Percentiles rank a stretch among this genome's conserved stretches.
phyloP scores from a whole-genome alignment of 2,329 filamentous ascomycete genomes.

The Talaromyces rugulosus region DNA sequence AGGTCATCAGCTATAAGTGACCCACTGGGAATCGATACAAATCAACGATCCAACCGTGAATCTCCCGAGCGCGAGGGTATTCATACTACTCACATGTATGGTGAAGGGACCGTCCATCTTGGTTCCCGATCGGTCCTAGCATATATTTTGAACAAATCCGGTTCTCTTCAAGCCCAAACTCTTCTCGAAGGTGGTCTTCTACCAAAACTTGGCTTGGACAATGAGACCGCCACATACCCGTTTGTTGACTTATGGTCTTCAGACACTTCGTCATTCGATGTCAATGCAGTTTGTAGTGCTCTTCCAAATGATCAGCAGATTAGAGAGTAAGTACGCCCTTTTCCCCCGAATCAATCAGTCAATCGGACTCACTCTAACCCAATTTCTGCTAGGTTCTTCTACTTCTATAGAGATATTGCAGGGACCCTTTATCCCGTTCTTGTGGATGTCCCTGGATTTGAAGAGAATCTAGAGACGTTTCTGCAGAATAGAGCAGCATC shows the following conservation, averaged over 20 bases:
- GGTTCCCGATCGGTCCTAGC: constrained; percentile 60
- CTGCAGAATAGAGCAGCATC: constrained; percentile 48
- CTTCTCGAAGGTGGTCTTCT: constrained; percentile 59
- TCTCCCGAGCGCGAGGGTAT: constrained; percentile 51
- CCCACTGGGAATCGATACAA: constrained; percentile 21
- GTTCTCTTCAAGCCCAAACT: constrained; percentile 47
- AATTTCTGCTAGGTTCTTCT: constrained; percentile 45
- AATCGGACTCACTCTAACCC: background rate
- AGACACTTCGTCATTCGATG: constrained; percentile 54
- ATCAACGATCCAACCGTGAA: constrained; percentile 18
- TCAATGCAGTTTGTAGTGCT: constrained; percentile 55
- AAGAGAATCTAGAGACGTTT: constrained; percentile 51
- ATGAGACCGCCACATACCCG: constrained; percentile 61
- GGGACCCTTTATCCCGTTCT: constrained; percentile 60
- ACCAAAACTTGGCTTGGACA: constrained; percentile 60
- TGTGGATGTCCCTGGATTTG: constrained; percentile 52
- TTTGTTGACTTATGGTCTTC: constrained; percentile 64
- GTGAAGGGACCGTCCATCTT: constrained; percentile 58
- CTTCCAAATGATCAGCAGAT: constrained; percentile 57
- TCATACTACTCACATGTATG: constrained; percentile 56
- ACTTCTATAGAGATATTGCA: constrained; percentile 55
- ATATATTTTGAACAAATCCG: constrained; percentile 54
- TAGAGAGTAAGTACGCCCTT: constrained; percentile 28
- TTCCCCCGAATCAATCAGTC: background rate
- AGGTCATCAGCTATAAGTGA: constrained; percentile 21